Percentiles rank a stretch among this genome's conserved stretches.
These are phyloP conservation scores for Spergularia azorica DNA, from an alignment of 179 eudicot species.

Conservation along the genomic window DNA sequence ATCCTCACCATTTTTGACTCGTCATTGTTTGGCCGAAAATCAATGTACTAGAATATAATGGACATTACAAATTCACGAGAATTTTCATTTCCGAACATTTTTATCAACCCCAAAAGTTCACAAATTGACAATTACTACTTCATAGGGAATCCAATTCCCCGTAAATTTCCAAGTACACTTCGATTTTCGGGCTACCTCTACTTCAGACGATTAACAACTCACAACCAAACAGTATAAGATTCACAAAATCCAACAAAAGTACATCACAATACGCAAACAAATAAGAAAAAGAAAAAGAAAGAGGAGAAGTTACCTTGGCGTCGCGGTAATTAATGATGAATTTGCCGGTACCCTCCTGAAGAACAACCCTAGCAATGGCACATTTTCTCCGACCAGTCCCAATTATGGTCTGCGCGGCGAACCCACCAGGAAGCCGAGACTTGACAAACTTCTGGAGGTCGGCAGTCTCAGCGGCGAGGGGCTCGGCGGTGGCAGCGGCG, in stretches of 20 bases:
- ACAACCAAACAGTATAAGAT: background rate
- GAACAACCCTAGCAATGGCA: conserved; percentile 93
- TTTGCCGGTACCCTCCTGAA: conserved; percentile 84
- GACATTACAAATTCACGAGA: no score
- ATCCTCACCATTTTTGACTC: background rate
- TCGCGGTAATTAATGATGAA: conserved; percentile 83
- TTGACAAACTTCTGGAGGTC: conserved; percentile 66
- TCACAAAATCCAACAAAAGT: background rate
- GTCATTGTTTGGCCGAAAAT: background rate
- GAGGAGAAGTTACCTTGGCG: conserved; percentile 53
- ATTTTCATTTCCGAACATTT: no score
- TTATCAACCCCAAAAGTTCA: no score
- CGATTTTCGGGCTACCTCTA: no score
- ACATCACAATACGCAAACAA: background rate
- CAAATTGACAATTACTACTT: no score
- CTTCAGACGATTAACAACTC: background rate
- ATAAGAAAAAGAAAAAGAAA: background rate
- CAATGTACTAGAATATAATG: no score
- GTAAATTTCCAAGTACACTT: no score
- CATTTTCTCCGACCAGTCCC: conserved; percentile 89
- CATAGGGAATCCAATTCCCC: no score
- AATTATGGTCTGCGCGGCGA: conserved; percentile 70
- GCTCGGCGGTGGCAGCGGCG: conserved; percentile 41
- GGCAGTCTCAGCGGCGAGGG: conserved; percentile 33
- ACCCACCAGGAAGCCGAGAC: conserved; percentile 88